Percentiles rank a stretch among this genome's conserved stretches.
phyloP scores from a whole-genome alignment of 257 asterid genomes.

The Gardenia jasminoides region DNA sequence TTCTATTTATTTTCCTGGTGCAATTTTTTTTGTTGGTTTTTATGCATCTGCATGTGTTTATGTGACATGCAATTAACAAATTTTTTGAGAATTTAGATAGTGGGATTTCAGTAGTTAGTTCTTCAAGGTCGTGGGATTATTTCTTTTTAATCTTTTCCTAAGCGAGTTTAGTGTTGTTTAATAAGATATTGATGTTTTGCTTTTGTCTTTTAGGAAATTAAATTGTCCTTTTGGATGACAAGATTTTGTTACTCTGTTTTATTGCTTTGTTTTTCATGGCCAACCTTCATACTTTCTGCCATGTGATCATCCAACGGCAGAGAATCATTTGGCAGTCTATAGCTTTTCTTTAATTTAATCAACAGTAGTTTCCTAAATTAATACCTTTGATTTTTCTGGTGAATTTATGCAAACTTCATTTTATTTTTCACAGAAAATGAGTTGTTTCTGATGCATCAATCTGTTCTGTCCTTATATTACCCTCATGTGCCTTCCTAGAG shows the following conservation, averaged over 20 bases:
- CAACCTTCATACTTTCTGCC: not conserved
- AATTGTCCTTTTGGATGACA: not conserved
- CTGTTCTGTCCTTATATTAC: not conserved
- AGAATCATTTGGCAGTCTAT: not conserved
- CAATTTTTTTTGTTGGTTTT: too few relatives aligned
- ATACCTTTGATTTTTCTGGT: not conserved
- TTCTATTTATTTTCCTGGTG: too few relatives aligned
- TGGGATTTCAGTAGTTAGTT: not conserved
- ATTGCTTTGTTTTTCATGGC: not conserved
- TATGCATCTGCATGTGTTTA: not conserved
- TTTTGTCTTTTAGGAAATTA: too few relatives aligned
- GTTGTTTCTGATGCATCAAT: not conserved
- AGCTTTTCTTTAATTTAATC: not conserved
- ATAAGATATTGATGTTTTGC: not conserved
- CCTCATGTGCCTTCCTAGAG: not conserved
- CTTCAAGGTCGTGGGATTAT: not conserved
- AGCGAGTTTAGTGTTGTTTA: not conserved
- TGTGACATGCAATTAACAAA: not conserved
- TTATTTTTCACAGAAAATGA: not conserved
- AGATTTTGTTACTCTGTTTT: not conserved
- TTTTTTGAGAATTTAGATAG: not conserved
- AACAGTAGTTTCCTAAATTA: not conserved
- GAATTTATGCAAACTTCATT: not conserved
- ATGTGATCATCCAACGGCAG: constrained; percentile 4
- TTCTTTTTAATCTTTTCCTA: not conserved